Conservation (phyloP, 495 filamentous ascomycete species). For the Penicillium robsamsonii region DNA sequence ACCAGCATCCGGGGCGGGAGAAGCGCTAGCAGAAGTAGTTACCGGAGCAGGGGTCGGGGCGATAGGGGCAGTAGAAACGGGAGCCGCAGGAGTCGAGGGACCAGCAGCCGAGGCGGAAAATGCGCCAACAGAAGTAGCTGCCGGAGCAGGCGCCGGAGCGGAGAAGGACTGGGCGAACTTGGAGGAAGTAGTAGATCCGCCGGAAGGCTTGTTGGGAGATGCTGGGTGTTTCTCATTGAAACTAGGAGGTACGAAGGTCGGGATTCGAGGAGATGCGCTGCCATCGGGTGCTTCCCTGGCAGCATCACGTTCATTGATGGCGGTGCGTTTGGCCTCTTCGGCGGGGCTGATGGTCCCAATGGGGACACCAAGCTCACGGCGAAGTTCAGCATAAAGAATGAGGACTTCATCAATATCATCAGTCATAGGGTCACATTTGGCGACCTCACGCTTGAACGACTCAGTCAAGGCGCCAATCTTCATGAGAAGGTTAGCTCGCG, state of each 20-base stretch:
- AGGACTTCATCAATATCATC: constrained; percentile 35
- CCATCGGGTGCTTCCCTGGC: neutral
- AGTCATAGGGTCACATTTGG: constrained; percentile 26
- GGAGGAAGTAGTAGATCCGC: constrained; percentile 18
- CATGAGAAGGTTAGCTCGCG: constrained; percentile 12
- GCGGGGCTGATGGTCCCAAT: constrained; percentile 13
- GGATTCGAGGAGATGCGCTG: neutral
- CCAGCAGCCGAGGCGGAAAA: neutral
- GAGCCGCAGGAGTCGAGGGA: neutral
- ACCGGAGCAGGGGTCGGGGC: neutral
- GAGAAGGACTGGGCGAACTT: constrained; percentile 46
- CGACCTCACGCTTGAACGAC: constrained; percentile 33
- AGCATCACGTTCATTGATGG: neutral
- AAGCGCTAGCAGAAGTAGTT: no score
- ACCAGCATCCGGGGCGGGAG: neutral
- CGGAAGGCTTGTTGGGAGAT: neutral
- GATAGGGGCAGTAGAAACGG: constrained; percentile 1
- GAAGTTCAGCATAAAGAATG: constrained; percentile 36
- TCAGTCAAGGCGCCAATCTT: constrained; percentile 34
- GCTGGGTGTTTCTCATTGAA: neutral
- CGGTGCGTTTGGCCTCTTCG: neutral
- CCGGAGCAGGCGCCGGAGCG: constrained; percentile 22
- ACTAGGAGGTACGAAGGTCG: neutral
- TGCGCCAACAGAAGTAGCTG: neutral
- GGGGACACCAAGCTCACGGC: constrained; percentile 35